These are phyloP conservation scores for Dioscorea alata DNA, from an alignment of 106 monocot species.

Conservation along the genomic window DNA sequence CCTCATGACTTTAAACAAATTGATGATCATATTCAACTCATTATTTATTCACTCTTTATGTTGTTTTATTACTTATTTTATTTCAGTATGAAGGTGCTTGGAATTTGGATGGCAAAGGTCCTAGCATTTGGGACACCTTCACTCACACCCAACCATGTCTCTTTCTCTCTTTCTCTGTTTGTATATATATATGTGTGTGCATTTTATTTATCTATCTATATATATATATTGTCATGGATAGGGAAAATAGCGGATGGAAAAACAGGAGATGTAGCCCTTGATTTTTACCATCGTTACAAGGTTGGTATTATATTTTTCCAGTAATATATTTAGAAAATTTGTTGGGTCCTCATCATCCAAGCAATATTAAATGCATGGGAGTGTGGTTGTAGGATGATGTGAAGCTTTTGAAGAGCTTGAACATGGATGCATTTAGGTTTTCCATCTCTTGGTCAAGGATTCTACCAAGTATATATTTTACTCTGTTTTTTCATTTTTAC, in stretches of 20 bases:
- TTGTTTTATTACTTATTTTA: too few relatives aligned
- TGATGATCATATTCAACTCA: too few relatives aligned
- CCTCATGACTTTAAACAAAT: not conserved
- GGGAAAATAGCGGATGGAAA: slow-evolving; percentile 23
- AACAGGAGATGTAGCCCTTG: slow-evolving; percentile 32
- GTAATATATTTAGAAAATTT: too few relatives aligned
- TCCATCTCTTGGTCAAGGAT: slow-evolving; percentile 6
- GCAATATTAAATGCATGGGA: too few relatives aligned
- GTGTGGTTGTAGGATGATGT: slow-evolving; percentile 25
- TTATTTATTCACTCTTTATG: not conserved
- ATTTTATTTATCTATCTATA: too few relatives aligned
- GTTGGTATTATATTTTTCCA: too few relatives aligned
- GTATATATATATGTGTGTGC: too few relatives aligned
- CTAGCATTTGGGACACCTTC: too few relatives aligned
- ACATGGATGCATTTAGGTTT: slow-evolving; percentile 2
- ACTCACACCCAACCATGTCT: too few relatives aligned
- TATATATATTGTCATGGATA: slow-evolving; percentile 6
- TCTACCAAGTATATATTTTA: slow-evolving; percentile 33
- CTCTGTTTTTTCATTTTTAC: not conserved
- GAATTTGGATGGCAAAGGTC: too few relatives aligned
- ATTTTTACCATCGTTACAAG: slow-evolving; percentile 42
- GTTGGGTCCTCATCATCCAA: not conserved
- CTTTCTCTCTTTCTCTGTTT: too few relatives aligned
- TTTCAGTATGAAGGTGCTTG: slow-evolving; percentile 45
- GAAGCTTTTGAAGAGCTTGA: not conserved